A percentile compares a stretch with the other conserved stretches of the same genome.
Conservation (phyloP, 768 basidiomycete species). For the Tulasnella sp. region DNA sequence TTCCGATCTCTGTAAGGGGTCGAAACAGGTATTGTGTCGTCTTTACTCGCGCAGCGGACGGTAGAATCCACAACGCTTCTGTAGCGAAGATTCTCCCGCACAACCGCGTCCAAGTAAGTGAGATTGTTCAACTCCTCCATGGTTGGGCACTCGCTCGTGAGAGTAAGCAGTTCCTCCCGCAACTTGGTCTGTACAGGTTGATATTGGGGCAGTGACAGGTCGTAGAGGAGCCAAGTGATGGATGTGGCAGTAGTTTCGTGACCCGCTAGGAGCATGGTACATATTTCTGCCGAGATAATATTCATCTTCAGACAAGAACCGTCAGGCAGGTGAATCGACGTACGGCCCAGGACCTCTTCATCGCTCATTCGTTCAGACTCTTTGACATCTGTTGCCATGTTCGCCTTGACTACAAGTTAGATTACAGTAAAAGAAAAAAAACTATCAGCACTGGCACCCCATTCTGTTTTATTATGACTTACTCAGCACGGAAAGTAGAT, state of each 20-base stretch:
- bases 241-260: slow-evolving; percentile 49
- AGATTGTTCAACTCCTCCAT: slow-evolving; percentile 37
- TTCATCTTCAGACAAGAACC: not conserved
- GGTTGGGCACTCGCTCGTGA: slow-evolving; percentile 28
- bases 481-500: slow-evolving; percentile 7
- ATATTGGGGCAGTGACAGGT: slow-evolving; percentile 36
- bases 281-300: slow-evolving; percentile 46
- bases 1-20: slow-evolving; percentile 23
- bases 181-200: slow-evolving; percentile 53
- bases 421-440: slow-evolving; percentile 42
- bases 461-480: slow-evolving; percentile 27
- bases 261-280: slow-evolving; percentile 58
- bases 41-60: slow-evolving; percentile 17
- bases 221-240: slow-evolving; percentile 17
- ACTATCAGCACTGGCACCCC: slow-evolving; percentile 49
- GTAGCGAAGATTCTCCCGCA: slow-evolving; percentile 31
- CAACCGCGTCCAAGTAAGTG: slow-evolving; percentile 38
- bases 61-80: slow-evolving; percentile 12
- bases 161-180: slow-evolving; percentile 51
- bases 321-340: slow-evolving; percentile 33
- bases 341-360: slow-evolving; percentile 57
- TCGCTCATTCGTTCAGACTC: slow-evolving; percentile 56
- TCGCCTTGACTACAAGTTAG: slow-evolving; percentile 47
- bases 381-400: slow-evolving; percentile 58
- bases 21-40: slow-evolving; percentile 26